These are phyloP conservation scores for Aspergillus tamarii DNA, from an alignment of 2,329 filamentous ascomycete genomes.

Conservation along the genomic window DNA sequence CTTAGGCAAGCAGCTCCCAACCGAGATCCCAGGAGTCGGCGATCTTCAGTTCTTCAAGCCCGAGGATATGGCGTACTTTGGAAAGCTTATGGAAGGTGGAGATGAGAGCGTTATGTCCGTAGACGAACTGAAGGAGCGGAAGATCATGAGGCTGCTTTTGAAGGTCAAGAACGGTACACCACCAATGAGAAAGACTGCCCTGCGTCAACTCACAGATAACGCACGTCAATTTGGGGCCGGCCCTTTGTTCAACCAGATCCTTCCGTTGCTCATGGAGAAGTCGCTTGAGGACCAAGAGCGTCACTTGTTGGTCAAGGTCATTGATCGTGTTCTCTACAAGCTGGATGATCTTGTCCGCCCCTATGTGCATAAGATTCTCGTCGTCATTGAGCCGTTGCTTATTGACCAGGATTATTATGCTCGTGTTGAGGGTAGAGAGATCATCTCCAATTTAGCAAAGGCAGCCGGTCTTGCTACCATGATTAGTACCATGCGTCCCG, in stretches of 20 bases:
- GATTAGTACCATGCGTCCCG: constrained; percentile 98
- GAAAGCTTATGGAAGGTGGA: constrained; percentile 90
- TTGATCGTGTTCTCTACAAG: constrained; percentile 97
- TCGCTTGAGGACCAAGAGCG: constrained; percentile 96
- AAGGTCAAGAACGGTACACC: constrained; percentile 99
- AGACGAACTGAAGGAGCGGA: constrained; percentile 94
- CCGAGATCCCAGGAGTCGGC: constrained; percentile 92
- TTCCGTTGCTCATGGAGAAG: constrained; percentile 97
- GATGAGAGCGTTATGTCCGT: constrained; percentile 91
- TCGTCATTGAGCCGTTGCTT: constrained; percentile 97
- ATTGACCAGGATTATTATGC: constrained; percentile 99
- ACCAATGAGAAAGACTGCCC: constrained; percentile 96
- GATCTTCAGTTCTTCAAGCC: constrained; percentile 98
- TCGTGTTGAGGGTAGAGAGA: constrained; percentile 95
- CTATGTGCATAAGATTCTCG: constrained; percentile 96
- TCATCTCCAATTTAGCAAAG: constrained; percentile 97
- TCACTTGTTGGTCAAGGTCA: constrained; percentile 97
- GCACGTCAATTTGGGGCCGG: constrained; percentile 94
- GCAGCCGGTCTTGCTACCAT: constrained; percentile 96
- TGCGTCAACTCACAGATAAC: constrained; percentile 97
- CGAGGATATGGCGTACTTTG: constrained; percentile 98
- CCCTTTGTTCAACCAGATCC: constrained; percentile 93
- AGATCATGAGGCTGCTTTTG: constrained; percentile 94
- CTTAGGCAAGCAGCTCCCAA: constrained; percentile 87
- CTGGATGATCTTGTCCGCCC: constrained; percentile 94